Base-by-base conservation (phyloP, 2,329 filamentous ascomycete genomes). In the Tolypocladium guangdongense region DNA sequence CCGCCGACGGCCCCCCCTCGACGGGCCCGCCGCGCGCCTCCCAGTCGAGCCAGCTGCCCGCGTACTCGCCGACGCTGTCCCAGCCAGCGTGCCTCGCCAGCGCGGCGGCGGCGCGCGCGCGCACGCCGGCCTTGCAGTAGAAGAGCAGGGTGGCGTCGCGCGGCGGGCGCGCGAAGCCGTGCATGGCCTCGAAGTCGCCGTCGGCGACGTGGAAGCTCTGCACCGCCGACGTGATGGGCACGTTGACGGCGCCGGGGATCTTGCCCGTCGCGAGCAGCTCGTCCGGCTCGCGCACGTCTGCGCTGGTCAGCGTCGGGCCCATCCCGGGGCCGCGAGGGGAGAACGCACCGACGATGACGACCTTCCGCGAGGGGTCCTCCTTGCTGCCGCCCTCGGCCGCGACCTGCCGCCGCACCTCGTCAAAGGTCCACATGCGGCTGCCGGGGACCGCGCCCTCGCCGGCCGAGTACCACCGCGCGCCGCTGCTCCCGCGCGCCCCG, bases 111-210 rank as follows among this genome's bases (percentile, higher is more conserved):
- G 87, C 81, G 47, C 78, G 75, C 61, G 88, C 90, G 65, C 93
- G 78, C 58, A 97, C 88, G 2, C 93, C 93, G 0, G 91, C 85
- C 73, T 90, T 95, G 73, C 93, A 99, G 70, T 96, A 97, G 64
- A 97, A 93, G 4, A 97, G 78, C 16, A 96, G 68, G 58, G 81
- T 75, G 35, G 69, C 67, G 46, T 81, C 75, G 55, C 73, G 74
- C 2, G 63, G 62, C 0, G 77, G 91, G 56, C 88, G 87, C 55
- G 77, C 72, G 64, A 87, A 95, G 4, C 90, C 91, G 69, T 90
- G 91, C 18, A 85, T 74, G 56, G 90, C 88, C 65, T 87, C 80
- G 65, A 97, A 97, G 58, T 96, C 90, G 14, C 88, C 86, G 0
- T 78, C 75, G 0, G 77, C 67, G 8, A 96, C 78, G 68, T 90